Evolutionary conservation across 2,329 filamentous ascomycete genomes (phyloP), one percentile per base, ranked within the genome.

Genomic region (Cladosporium austrohemisphaericum): DNA sequence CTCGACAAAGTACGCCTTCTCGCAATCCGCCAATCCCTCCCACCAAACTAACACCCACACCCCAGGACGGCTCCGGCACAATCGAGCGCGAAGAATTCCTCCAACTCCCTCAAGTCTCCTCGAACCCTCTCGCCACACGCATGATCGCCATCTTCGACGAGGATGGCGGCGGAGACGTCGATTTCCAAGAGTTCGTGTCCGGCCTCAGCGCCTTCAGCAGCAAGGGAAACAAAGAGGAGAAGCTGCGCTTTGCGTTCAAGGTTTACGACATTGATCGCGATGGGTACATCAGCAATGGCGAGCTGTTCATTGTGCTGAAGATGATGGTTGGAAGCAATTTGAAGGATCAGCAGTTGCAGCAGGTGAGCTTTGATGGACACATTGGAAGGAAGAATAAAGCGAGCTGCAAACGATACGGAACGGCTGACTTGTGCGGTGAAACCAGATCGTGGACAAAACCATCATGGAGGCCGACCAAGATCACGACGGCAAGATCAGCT

Each of bases 251-350:
- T 66, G 93, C 93, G 36, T 98, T 98, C 81, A 95, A 96, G 72
- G 93, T 98, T 54, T 98, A 98, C 77, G 93, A 98, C 70, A 97
- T 98, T 65, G 93, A 98, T 72, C 88, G 93, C 53, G 93, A 98
- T 70, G 93, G 93, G 19, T 98, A 88, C 74, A 98, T 98, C 66
- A 95, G 88, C 76, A 98, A 98, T 71, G 93, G 93, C 63, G 93
- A 98, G 76, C 81, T 98, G 44, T 98, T 97, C 71, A 97, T 98
- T 64, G 93, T 98, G 65, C 79, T 98, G 64, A 98, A 98, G 86
- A 98, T 98, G 93, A 98, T 98, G 93, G 93, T 98, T 44, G 93
- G 93, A 52, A 96, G 88, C 76, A 98, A 98, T 71, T 76, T 98
- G 65, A 98, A 98, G 79, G 93, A 98, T 70, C 89, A 96, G 73